Base-by-base conservation (phyloP, 164 flowering plant species). In the Tinospora cordifolia region DNA sequence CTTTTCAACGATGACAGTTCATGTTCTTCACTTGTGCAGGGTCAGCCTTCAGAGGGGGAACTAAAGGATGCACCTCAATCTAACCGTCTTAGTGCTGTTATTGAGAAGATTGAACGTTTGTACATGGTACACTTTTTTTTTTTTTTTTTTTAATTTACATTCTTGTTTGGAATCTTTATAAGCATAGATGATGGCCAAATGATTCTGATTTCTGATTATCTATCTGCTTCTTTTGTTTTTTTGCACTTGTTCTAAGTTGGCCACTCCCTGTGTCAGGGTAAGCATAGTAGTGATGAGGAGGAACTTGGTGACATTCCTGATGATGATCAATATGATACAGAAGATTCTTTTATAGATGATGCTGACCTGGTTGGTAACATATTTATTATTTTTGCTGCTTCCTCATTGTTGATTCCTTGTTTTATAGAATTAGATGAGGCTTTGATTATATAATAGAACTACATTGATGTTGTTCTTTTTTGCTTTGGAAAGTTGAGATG, bases 301-400 rank as follows among this genome's bases (percentile, higher is more conserved):
- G 98, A 90, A 75, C 84, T 90, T 67, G 79, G 84, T 82, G 87
- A 84, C 65, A 68, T 86, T 75, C 99, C 99, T 49, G 99, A 90
- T 78, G 98, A 94, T 76, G 97, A 95, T 80, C 96, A 94, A 57
- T 94, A 94, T 80, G 99, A 94, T 70, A 94, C 97, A 3, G 99
- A 90, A 64, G 99, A 94, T 75, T 94, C 99, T 27, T 95, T 92
- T 76, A 95, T 95, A 66, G 99, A 95, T 82, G 99, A 95, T 74
- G 84, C 90, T 59, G 98, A 95, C 75, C 82, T 95, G 93, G 99
- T 94, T 75, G 59, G 93, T 87, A 14, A 63, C 13, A 57, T 11
- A 65, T 11, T 65, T 10, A 22, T 64, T 6, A 1, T 24, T 9
- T 12, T 63, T n/a, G n/a, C 9, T 71, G 59, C 6, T 51, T n/a